phyloP scores from a whole-genome alignment of 257 asterid genomes.

The Fraxinus cuspidata region DNA sequence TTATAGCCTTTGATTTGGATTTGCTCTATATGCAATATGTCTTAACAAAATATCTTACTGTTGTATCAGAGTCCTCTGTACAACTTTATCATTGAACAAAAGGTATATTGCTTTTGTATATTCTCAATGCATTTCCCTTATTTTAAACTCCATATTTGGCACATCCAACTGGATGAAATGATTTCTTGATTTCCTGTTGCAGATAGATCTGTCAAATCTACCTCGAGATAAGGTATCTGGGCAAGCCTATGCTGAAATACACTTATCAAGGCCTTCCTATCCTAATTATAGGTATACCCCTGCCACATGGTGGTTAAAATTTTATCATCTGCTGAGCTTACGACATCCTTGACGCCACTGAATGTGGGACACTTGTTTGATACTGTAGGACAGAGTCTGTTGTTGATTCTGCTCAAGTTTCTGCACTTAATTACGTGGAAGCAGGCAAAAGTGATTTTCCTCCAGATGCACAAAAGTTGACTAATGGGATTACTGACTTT shows the following conservation, averaged over 20 bases:
- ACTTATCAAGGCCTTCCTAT: conserved; percentile 43
- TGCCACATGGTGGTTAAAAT: conserved; percentile 16
- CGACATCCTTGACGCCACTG: conserved; percentile 15
- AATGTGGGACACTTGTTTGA: conserved; percentile 18
- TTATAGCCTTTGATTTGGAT: conserved; percentile 21
- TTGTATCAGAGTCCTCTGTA: conserved; percentile 81
- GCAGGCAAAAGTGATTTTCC: conserved; percentile 28
- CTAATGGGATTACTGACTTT: conserved; percentile 19
- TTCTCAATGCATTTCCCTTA: conserved; percentile 3
- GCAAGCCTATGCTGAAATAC: conserved; percentile 61
- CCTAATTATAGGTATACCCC: conserved; percentile 49
- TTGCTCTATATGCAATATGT: conserved; percentile 22
- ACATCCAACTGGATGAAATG: conserved; percentile 12
- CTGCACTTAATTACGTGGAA: conserved; percentile 26
- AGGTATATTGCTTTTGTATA: conserved; percentile 46
- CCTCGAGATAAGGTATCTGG: conserved; percentile 84
- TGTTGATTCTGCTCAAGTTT: conserved; percentile 40
- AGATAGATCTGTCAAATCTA: conserved; percentile 80
- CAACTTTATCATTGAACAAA: conserved; percentile 70
- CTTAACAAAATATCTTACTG: conserved; percentile 19
- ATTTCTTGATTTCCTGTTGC: conserved; percentile 35
- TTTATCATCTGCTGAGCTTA: conserved; percentile 16
- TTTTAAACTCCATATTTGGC: conserved; percentile 22
- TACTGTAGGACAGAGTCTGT: conserved; percentile 45
- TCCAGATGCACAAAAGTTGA: conserved; percentile 28